Evolutionary conservation across 495 filamentous ascomycete species (phyloP).

Genomic region (Talaromyces stipitatus): DNA sequence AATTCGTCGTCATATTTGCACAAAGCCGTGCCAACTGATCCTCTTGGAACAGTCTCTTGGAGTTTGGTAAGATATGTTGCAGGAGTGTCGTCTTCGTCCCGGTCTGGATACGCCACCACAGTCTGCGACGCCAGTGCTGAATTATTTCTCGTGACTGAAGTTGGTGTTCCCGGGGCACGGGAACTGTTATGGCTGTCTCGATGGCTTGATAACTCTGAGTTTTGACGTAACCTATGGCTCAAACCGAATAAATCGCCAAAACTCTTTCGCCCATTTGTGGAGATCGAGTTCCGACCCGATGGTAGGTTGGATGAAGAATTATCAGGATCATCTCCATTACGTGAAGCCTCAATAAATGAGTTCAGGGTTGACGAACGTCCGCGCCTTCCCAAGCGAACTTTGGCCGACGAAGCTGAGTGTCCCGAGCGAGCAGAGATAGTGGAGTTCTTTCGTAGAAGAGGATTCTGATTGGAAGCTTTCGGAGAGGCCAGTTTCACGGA

Average conservation of each 20-base stretch:
- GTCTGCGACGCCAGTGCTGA: constrained; percentile 60
- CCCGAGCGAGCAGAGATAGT: constrained; percentile 60
- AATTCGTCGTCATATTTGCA: constrained; percentile 82
- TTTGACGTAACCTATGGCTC: constrained; percentile 63
- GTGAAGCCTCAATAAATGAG: constrained; percentile 45
- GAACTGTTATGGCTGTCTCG: constrained; percentile 48
- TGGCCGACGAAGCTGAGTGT: constrained; percentile 59
- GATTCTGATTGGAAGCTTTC: constrained; percentile 16
- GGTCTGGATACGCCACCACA: constrained; percentile 62
- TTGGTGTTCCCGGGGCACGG: constrained; percentile 56
- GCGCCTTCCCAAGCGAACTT: constrained; percentile 44
- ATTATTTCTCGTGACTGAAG: constrained; percentile 57
- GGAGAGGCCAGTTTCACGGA: constrained; percentile 37
- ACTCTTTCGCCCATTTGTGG: constrained; percentile 77
- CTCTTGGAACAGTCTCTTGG: constrained; percentile 67
- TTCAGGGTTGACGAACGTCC: constrained; percentile 86
- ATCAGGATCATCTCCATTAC: constrained; percentile 44
- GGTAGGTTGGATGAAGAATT: constrained; percentile 50
- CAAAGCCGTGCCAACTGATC: constrained; percentile 71
- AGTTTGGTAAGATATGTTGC: constrained; percentile 79
- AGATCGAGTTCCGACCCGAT: constrained; percentile 69
- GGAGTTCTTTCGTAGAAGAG: constrained; percentile 53
- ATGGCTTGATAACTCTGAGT: constrained; percentile 57
- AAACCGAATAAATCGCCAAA: constrained; percentile 82
- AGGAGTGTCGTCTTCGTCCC: constrained; percentile 82